Evolutionary conservation across 140 eudicot genomes (phyloP).

Genomic region (Oenanthe javanica): DNA sequence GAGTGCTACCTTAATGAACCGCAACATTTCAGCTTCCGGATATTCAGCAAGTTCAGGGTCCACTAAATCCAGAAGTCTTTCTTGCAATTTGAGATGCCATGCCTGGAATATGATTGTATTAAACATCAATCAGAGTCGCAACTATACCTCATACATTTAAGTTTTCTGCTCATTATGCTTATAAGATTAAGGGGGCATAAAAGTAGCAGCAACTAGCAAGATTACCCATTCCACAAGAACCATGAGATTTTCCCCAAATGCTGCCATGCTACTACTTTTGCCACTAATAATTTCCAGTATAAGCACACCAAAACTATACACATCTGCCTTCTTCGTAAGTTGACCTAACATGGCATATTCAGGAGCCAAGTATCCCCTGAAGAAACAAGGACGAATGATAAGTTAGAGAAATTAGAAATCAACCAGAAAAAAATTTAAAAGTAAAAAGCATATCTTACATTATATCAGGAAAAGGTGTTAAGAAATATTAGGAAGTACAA

Average conservation of each 20-base stretch:
- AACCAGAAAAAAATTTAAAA: background rate
- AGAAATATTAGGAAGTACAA: too few relatives aligned
- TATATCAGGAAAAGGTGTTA: too few relatives aligned
- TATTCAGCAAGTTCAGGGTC: conserved; percentile 56
- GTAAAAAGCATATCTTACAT: background rate
- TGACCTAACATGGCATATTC: conserved; percentile 69
- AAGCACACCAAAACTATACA: conserved; percentile 81
- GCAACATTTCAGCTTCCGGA: conserved; percentile 43
- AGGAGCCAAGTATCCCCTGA: conserved; percentile 88
- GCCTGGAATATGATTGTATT: conserved; percentile 33
- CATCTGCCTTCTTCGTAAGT: conserved; percentile 78
- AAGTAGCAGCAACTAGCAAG: background rate
- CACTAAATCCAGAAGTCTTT: conserved; percentile 49
- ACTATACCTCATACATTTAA: background rate
- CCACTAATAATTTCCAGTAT: conserved; percentile 74
- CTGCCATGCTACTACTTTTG: conserved; percentile 51
- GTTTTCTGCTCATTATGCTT: background rate
- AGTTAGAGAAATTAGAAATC: background rate
- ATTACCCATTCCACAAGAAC: conserved; percentile 69
- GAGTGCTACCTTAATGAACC: conserved; percentile 56
- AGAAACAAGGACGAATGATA: background rate
- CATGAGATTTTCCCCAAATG: conserved; percentile 53
- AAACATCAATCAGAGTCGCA: background rate
- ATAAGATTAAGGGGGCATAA: too few relatives aligned
- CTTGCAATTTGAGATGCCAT: conserved; percentile 61